Conservation (phyloP, 75 land plant species). For the Adiantum capillusveneris region DNA sequence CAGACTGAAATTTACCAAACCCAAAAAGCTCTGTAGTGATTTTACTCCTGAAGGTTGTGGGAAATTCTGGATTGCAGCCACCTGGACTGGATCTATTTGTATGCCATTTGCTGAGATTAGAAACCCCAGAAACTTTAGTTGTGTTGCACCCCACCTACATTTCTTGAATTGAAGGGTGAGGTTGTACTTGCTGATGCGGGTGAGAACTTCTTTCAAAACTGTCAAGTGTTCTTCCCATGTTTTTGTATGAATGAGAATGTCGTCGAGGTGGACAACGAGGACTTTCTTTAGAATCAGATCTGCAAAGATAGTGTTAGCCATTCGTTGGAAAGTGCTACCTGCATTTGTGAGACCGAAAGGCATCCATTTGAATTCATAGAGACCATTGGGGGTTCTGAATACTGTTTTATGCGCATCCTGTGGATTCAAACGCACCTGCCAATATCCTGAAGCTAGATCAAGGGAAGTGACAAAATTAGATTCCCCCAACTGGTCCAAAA, state of each 20-base stretch:
- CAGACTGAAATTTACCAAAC: slow-evolving; percentile 3
- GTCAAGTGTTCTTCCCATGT: neutral
- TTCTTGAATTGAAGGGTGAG: slow-evolving; percentile 9
- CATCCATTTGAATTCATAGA: slow-evolving; percentile 23
- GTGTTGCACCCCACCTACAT: slow-evolving; percentile 1
- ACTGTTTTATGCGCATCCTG: slow-evolving; percentile 7
- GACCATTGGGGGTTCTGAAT: slow-evolving; percentile 15
- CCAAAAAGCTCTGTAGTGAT: slow-evolving; percentile 17
- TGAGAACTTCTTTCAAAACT: neutral
- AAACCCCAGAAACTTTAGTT: slow-evolving; percentile 12
- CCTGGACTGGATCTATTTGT: neutral
- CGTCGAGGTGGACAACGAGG: slow-evolving; percentile 16
- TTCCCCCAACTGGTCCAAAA: slow-evolving; percentile 3
- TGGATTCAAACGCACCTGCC: neutral
- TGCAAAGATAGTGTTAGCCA: slow-evolving; percentile 5
- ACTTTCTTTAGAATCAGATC: slow-evolving; percentile 6
- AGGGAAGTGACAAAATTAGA: slow-evolving; percentile 6
- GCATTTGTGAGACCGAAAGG: slow-evolving; percentile 25
- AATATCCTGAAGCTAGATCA: slow-evolving; percentile 10
- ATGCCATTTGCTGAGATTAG: slow-evolving; percentile 6
- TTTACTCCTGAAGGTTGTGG: slow-evolving; percentile 5
- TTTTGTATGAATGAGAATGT: slow-evolving; percentile 18
- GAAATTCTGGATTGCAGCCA: slow-evolving; percentile 5
- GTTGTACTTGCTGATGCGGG: neutral
- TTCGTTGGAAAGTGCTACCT: slow-evolving; percentile 11